Conservation (phyloP, 352 stramenopile genomes). For the Phytophthora cactorum region DNA sequence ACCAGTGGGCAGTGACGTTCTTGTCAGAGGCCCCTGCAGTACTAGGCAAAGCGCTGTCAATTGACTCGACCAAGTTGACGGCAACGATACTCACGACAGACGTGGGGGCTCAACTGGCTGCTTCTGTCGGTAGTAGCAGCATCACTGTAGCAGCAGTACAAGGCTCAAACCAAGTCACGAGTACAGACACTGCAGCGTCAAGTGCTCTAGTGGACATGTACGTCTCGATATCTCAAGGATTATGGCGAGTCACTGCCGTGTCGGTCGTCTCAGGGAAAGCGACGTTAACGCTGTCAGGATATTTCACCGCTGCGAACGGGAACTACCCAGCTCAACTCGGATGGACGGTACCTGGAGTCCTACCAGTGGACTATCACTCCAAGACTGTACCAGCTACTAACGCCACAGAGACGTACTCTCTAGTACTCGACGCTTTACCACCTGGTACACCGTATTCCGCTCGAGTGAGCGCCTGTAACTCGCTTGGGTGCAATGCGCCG, state of each 20-base stretch:
- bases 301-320: constrained; percentile 44
- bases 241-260: constrained; percentile 58
- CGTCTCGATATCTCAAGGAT: constrained; percentile 47
- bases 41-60: constrained; percentile 44
- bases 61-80: constrained; percentile 46
- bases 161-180: constrained; percentile 44
- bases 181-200: constrained; percentile 35
- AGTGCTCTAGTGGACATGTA: constrained; percentile 62
- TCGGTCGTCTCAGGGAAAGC: constrained; percentile 28
- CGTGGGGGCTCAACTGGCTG: constrained; percentile 49
- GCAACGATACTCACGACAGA: constrained; percentile 38
- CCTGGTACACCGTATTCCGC: constrained; percentile 86
- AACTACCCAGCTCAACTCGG: constrained; percentile 55
- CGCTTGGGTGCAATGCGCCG: constrained; percentile 88
- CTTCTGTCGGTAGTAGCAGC: constrained; percentile 47
- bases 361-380: constrained; percentile 64
- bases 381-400: constrained; percentile 29
- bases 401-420: constrained; percentile 19
- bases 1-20: constrained; percentile 85
- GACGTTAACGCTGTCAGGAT: constrained; percentile 58
- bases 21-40: constrained; percentile 56
- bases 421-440: constrained; percentile 47
- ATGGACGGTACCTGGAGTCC: constrained; percentile 67
- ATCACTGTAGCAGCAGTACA: constrained; percentile 44
- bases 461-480: constrained; percentile 91